These are phyloP conservation scores for Marasmius fiardii DNA, from an alignment of 1,284 basidiomycete genomes.

Conservation along the genomic window DNA sequence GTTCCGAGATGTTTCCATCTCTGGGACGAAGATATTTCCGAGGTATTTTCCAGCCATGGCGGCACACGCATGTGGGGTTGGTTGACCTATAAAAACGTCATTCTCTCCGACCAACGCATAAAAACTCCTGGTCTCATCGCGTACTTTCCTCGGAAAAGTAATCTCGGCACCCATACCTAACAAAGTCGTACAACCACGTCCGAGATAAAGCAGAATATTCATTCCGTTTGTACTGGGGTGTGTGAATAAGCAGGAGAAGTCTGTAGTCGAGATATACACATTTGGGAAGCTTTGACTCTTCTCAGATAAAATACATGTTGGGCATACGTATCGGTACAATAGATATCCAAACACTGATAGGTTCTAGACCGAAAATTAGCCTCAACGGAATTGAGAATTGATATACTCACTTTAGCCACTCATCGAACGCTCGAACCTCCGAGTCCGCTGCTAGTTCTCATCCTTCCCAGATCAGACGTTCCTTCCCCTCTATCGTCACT, in stretches of 20 bases:
- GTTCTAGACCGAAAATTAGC: background rate
- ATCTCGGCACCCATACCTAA: background rate
- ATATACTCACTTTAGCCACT: background rate
- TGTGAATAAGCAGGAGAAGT: no score
- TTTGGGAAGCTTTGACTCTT: background rate
- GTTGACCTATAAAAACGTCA: background rate
- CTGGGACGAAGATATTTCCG: background rate
- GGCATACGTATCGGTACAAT: background rate
- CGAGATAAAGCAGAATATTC: background rate
- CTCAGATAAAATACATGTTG: background rate
- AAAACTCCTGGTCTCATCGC: background rate
- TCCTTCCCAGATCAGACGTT: conserved; percentile 59
- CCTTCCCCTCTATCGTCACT: conserved; percentile 65
- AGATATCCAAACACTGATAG: background rate
- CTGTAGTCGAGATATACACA: background rate
- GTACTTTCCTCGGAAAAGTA: background rate
- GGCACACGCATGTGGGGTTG: background rate
- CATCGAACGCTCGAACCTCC: conserved; percentile 64
- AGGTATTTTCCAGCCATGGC: background rate
- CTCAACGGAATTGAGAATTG: background rate
- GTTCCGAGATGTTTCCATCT: background rate
- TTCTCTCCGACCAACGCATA: background rate
- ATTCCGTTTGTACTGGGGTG: no score
- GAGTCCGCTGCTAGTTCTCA: conserved; percentile 66
- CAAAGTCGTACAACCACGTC: background rate